These are phyloP conservation scores for Colletotrichum higginsianum DNA, from an alignment of 2,329 filamentous ascomycete species.

Conservation along the genomic window DNA sequence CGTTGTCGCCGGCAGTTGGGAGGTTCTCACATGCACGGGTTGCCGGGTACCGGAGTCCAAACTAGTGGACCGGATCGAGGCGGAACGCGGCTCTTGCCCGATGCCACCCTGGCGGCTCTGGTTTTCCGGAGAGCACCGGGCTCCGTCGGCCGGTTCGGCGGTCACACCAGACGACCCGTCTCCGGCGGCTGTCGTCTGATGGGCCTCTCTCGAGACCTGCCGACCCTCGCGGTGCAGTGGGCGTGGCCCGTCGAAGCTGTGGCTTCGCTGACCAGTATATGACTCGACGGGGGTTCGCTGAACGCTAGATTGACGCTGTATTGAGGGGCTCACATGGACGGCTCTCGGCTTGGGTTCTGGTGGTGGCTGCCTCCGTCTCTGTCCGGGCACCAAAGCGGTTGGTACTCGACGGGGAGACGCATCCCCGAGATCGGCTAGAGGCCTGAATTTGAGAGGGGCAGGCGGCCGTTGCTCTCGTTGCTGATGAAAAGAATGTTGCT, in stretches of 20 bases:
- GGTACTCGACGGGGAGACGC: neutral
- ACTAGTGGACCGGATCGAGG: conserved; percentile 5
- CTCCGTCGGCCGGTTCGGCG: neutral
- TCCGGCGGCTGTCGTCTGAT: neutral
- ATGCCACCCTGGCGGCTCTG: neutral
- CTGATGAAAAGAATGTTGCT: neutral
- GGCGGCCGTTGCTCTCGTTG: neutral
- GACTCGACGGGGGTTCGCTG: neutral
- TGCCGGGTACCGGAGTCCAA: conserved; percentile 6
- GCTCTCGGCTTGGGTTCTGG: neutral
- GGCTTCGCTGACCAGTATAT: neutral
- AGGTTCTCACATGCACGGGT: neutral
- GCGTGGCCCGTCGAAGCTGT: neutral
- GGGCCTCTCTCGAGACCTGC: neutral
- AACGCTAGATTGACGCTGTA: conserved; percentile 1
- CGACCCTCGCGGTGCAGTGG: conserved; percentile 1
- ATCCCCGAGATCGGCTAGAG: neutral
- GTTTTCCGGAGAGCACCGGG: neutral
- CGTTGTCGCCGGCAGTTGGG: neutral
- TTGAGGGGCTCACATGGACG: neutral
- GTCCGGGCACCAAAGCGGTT: neutral
- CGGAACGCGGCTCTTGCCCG: neutral
- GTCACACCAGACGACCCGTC: neutral
- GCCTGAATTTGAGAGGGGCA: neutral
- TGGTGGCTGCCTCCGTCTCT: neutral